Evolutionary conservation across 192 early-diverging fungal species (phyloP), one percentile per base, ranked within the genome.

Genomic region (Phycomyces nitens): DNA sequence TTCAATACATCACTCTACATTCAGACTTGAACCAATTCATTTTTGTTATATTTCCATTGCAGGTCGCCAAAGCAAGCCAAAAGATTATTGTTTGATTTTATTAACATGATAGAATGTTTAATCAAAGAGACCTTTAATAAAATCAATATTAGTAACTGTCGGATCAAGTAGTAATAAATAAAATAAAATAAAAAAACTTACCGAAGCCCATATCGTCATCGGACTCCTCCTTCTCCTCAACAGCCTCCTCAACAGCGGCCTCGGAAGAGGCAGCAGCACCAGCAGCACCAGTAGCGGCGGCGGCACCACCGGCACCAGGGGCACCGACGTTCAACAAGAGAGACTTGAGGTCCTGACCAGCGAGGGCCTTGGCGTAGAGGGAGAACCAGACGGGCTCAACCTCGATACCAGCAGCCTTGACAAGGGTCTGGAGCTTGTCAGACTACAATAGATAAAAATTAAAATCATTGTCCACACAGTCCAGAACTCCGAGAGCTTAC

Each of bases 281-380:
- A 44, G 51, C 75, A 18, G 72, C 66, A 65, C 64, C 65, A 65
- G 43, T 69, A 49, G 18, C 73, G 26, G 57, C 69, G 53, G 58
- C 77, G 60, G 69, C 72, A 55, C 66, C 67, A 57, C 75, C 77
- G 57, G 74, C 49, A 58, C 74, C 81, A 80, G 79, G 82, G 66
- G 82, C 73, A 60, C 94, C 94, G 65, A 94, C 86, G 85, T 93
- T 94, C 79, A 89, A 84, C 68, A 96, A 83, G 79, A 95, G 85
- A 74, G 88, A 85, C 71, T 77, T 83, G 59, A 98, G 72, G 79
- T 96, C 88, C 85, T 92, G 89, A 66, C 94, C 93, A 62, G 82
- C 92, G 68, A 98, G 89, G 61, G 96, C 96, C 90, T 98, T 98
- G 82, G 96, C 92, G 83, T 96, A 98, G 71, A 98, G 83, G 80